These are phyloP conservation scores for Sphaerobolus stellatus DNA, from an alignment of 1,284 basidiomycete genomes.

Conservation along the genomic window DNA sequence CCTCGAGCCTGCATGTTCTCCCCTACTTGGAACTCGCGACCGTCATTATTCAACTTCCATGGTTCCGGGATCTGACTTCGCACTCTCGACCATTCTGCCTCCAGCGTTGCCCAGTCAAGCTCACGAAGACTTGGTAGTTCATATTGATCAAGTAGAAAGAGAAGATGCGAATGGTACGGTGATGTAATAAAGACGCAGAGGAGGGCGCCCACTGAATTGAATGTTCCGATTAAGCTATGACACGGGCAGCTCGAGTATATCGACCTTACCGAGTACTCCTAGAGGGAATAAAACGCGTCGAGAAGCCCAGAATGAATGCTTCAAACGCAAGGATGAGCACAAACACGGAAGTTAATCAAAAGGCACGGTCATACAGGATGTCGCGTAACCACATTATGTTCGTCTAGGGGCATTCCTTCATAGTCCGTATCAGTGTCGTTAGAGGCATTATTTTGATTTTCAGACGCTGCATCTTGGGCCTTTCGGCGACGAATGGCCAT, in stretches of 20 bases:
- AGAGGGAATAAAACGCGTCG: slow-evolving; percentile 47
- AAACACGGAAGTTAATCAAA: too few relatives aligned
- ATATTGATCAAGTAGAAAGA: slow-evolving; percentile 44
- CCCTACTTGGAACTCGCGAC: slow-evolving; percentile 83
- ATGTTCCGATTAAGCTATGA: too few relatives aligned
- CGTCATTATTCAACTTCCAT: slow-evolving; percentile 80
- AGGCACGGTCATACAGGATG: neutral
- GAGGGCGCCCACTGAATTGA: slow-evolving; percentile 55
- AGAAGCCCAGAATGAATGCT: slow-evolving; percentile 23
- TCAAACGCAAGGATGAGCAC: neutral
- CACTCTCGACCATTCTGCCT: slow-evolving; percentile 67
- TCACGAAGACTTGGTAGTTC: slow-evolving; percentile 55
- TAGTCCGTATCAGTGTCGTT: neutral
- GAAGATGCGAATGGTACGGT: slow-evolving; percentile 41
- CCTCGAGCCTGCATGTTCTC: slow-evolving; percentile 68
- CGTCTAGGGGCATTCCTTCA: too few relatives aligned
- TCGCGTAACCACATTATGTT: neutral
- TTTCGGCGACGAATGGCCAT: slow-evolving; percentile 10
- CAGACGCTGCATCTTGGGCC: neutral
- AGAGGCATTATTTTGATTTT: neutral
- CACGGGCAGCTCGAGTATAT: too few relatives aligned
- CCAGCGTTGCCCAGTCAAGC: slow-evolving; percentile 62
- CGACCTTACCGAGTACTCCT: slow-evolving; percentile 44
- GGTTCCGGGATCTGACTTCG: slow-evolving; percentile 65
- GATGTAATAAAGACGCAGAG: slow-evolving; percentile 60